These are phyloP conservation scores for Coniochaeta sp. DNA, from an alignment of 2,329 filamentous ascomycete species.

Conservation along the genomic window DNA sequence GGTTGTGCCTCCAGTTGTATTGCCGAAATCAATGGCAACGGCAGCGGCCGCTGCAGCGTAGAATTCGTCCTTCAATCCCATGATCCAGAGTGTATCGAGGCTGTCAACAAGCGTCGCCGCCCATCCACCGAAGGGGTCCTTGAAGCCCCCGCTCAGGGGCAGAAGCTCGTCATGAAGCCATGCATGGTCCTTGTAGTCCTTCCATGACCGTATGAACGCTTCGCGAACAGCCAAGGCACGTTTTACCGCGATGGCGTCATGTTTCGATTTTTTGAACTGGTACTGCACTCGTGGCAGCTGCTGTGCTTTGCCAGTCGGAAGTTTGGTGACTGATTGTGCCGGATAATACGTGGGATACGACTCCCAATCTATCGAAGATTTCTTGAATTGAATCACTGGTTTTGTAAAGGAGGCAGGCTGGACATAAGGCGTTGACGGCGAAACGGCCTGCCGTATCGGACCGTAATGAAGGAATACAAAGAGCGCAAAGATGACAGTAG, in stretches of 20 bases:
- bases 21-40: slow-evolving; percentile 40
- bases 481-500: not conserved
- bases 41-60: slow-evolving; percentile 41
- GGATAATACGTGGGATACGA: slow-evolving; percentile 11
- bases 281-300: slow-evolving; percentile 15
- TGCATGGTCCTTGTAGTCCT: slow-evolving; percentile 42
- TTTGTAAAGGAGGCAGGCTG: not conserved
- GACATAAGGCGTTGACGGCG: not conserved
- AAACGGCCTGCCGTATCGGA: not conserved
- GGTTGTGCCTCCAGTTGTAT: slow-evolving; percentile 17
- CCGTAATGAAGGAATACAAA: not conserved
- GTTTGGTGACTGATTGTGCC: slow-evolving; percentile 16
- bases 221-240: slow-evolving; percentile 26
- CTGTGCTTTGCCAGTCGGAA: slow-evolving; percentile 10
- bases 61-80: slow-evolving; percentile 51
- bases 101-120: slow-evolving; percentile 53
- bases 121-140: slow-evolving; percentile 44
- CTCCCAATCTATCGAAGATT: slow-evolving; percentile 13
- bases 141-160: slow-evolving; percentile 37
- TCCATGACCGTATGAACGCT: slow-evolving; percentile 36
- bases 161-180: slow-evolving; percentile 45
- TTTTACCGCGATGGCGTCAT: slow-evolving; percentile 5
- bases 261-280: slow-evolving; percentile 21
- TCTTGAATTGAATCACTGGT: not conserved
- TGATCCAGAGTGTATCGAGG: slow-evolving; percentile 55